phyloP scores from a whole-genome alignment of 2,329 filamentous ascomycete species.

The Aspergillus japonicus region DNA sequence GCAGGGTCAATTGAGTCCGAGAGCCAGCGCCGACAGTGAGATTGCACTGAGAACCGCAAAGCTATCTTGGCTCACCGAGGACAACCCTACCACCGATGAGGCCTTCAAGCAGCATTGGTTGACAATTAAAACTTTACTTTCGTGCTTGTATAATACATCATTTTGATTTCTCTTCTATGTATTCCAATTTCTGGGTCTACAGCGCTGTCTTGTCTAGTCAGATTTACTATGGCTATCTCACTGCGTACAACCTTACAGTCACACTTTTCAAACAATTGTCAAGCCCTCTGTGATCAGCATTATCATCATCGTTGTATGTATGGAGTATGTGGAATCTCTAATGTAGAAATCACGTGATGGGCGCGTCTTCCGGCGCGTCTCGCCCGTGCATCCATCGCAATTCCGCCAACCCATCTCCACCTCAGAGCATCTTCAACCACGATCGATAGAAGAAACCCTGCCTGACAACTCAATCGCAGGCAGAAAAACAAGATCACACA shows the following conservation, averaged over 20 bases:
- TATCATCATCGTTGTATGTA: too few species aligned
- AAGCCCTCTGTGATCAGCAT: too few species aligned
- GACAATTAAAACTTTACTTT: neutral
- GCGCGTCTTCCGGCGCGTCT: conserved; percentile 4
- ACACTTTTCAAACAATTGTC: too few species aligned
- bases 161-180: neutral
- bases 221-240: too few species aligned
- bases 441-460: neutral
- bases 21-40: neutral
- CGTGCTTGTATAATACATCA: neutral
- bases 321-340: too few species aligned
- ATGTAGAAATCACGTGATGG: conserved; percentile 23
- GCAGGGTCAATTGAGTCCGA: neutral
- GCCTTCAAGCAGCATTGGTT: too few species aligned
- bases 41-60: neutral
- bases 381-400: neutral
- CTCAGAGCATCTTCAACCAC: neutral
- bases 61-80: neutral
- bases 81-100: too few species aligned
- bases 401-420: neutral
- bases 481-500: neutral
- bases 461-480: neutral
- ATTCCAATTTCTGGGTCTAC: too few species aligned
- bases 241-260: too few species aligned
- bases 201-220: too few species aligned